Percentiles rank a stretch among this genome's conserved stretches.
phyloP scores from a whole-genome alignment of 176 grass and related monocot genomes.

The Secale cereale region DNA sequence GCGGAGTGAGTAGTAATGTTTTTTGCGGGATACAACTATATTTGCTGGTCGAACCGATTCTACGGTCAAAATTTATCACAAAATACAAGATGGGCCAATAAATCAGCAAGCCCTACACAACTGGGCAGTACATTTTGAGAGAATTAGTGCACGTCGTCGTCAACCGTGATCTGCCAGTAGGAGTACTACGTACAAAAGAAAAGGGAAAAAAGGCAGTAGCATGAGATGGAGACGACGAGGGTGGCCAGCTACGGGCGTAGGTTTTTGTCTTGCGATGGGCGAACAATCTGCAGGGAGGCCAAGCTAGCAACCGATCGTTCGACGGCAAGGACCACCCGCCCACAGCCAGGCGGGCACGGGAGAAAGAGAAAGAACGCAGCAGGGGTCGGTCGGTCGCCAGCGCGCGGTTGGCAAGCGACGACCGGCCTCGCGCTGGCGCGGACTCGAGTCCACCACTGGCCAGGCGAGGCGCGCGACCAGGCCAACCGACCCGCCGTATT shows the following conservation, averaged over 20 bases:
- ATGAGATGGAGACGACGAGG: background rate
- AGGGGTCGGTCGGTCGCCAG: background rate
- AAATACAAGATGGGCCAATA: too few species aligned
- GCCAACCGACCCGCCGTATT: background rate
- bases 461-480: background rate
- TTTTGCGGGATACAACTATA: too few species aligned
- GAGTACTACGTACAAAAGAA: background rate
- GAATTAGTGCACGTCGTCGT: background rate
- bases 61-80: too few species aligned
- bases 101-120: too few species aligned
- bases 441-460: conserved; percentile 34
- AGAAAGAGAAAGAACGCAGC: background rate
- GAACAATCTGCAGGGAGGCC: conserved; percentile 43
- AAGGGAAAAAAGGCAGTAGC: background rate
- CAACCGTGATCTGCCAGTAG: background rate
- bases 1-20: too few species aligned
- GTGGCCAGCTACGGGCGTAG: conserved; percentile 32
- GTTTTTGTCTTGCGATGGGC: conserved; percentile 50
- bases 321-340: background rate
- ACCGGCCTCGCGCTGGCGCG: background rate
- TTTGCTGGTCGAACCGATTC: too few species aligned
- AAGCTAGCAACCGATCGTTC: conserved; percentile 35
- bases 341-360: background rate
- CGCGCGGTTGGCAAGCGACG: conserved; percentile 4
- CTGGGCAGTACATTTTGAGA: background rate